phyloP scores from a whole-genome alignment of 768 basidiomycete genomes.

The Tylopilus subfusipes region DNA sequence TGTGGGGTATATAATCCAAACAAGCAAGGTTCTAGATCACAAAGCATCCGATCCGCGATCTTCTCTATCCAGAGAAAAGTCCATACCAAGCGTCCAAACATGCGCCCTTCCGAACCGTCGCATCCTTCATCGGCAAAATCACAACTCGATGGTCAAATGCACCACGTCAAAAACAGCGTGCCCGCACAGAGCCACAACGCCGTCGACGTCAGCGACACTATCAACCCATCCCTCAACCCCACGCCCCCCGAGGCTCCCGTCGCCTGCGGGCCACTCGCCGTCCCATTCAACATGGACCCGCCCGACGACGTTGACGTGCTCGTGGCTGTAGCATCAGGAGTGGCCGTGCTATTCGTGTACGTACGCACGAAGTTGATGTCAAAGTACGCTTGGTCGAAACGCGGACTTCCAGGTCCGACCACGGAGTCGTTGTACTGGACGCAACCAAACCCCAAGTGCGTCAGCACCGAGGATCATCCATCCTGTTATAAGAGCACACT shows the following conservation, averaged over 20 bases:
- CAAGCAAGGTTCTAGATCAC: not conserved
- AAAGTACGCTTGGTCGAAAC: conserved; percentile 60
- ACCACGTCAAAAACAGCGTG: conserved; percentile 4
- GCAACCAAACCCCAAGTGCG: not conserved
- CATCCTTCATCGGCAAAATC: not conserved
- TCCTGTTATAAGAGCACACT: conserved; percentile 10
- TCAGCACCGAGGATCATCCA: not conserved
- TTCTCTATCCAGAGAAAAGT: too few species aligned
- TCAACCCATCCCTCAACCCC: not conserved
- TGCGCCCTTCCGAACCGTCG: not conserved
- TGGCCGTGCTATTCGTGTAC: conserved; percentile 37
- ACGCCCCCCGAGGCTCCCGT: not conserved
- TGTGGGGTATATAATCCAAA: not conserved
- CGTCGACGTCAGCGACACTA: not conserved
- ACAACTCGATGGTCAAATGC: not conserved
- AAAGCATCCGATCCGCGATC: too few species aligned
- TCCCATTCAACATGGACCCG: not conserved
- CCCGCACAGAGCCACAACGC: not conserved
- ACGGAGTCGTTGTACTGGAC: conserved; percentile 52
- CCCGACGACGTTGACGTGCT: not conserved
- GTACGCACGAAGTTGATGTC: conserved; percentile 65
- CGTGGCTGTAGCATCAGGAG: conserved; percentile 8
- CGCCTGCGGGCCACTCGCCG: not conserved
- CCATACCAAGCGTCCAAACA: not conserved
- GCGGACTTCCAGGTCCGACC: conserved; percentile 50